Evolutionary conservation across 352 stramenopile species (phyloP).

Genomic region (Phytophthora meadii): DNA sequence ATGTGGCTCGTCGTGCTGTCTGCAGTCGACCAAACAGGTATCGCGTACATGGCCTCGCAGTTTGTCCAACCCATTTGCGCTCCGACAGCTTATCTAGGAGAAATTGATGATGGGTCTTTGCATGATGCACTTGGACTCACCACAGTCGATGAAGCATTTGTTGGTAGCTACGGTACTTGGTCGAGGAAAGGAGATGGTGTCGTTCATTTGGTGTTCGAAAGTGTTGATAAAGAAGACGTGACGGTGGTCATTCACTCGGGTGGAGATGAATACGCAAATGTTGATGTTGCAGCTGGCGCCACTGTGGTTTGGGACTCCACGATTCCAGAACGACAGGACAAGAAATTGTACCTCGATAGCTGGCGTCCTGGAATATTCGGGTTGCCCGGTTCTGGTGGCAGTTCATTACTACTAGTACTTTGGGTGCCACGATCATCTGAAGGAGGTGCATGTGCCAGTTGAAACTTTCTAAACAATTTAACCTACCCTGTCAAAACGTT

Average conservation of each 20-base stretch:
- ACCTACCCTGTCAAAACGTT: too few relatives aligned
- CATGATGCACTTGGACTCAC: constrained; percentile 24
- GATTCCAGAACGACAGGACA: constrained; percentile 26
- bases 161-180: constrained; percentile 37
- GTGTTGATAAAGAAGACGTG: constrained; percentile 27
- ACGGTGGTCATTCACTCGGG: constrained; percentile 29
- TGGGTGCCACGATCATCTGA: constrained; percentile 48
- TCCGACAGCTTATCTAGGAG: too few relatives aligned
- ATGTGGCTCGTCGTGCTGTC: too few relatives aligned
- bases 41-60: too few relatives aligned
- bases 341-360: constrained; percentile 26
- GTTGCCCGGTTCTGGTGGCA: constrained; percentile 19
- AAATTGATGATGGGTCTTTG: constrained; percentile 41
- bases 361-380: constrained; percentile 26
- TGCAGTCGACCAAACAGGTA: too few relatives aligned
- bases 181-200: constrained; percentile 32
- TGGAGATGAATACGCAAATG: constrained; percentile 25
- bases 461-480: background rate
- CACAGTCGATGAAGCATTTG: constrained; percentile 35
- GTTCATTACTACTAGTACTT: constrained; percentile 15
- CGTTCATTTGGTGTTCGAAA: constrained; percentile 32
- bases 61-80: too few relatives aligned
- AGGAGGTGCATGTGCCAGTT: constrained; percentile 30
- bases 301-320: constrained; percentile 27
- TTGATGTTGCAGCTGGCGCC: constrained; percentile 16